phyloP scores from a whole-genome alignment of 163 green algal species.

The Scenedesmus sp. region DNA sequence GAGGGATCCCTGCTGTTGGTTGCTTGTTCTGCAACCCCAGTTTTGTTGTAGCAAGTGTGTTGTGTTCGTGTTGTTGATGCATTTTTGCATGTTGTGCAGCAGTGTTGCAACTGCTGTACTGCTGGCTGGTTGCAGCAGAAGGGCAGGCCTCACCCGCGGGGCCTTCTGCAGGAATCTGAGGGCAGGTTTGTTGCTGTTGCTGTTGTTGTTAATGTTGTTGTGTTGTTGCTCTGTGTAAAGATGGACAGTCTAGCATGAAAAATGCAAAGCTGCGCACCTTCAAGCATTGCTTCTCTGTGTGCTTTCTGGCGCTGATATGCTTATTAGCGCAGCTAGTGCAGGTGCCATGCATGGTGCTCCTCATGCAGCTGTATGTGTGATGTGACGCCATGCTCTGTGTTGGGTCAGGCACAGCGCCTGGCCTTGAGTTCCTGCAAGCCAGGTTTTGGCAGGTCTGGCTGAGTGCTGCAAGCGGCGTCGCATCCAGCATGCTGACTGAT shows the following conservation, averaged over 20 bases:
- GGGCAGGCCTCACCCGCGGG: neutral
- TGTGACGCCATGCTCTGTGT: no score
- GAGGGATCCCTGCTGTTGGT: neutral
- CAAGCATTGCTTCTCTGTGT: no score
- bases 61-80: neutral
- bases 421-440: neutral
- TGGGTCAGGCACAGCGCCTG: no score
- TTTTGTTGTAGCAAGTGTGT: neutral
- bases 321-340: neutral
- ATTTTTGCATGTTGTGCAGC: neutral
- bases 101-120: neutral
- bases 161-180: neutral
- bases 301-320: neutral
- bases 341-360: neutral
- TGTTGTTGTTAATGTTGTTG: neutral
- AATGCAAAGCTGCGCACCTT: no score
- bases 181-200: neutral
- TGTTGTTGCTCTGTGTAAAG: no score
- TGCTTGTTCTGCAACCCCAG: neutral
- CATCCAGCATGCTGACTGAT: neutral
- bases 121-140: neutral
- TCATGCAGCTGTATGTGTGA: no score
- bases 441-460: conserved; percentile 6
- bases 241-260: no score
- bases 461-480: neutral